Conservation (phyloP, 495 filamentous ascomycete genomes). For the Sabuloglossum arenarium region DNA sequence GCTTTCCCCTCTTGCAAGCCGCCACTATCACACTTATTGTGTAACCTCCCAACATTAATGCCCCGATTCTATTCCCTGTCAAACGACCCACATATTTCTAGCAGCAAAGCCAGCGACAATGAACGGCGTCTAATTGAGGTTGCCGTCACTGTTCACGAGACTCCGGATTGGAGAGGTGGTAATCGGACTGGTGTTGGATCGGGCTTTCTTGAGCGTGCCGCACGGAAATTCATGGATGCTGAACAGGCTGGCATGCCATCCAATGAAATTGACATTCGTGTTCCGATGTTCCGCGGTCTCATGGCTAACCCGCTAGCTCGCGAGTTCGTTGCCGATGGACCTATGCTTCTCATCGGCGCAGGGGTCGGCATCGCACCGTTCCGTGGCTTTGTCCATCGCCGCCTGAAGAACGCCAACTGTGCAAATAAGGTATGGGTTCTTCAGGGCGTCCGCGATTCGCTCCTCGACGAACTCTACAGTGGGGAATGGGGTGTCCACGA, state of each 20-base stretch:
- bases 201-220: conserved; percentile 44
- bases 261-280: conserved; percentile 34
- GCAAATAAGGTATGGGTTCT: conserved; percentile 99
- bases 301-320: conserved; percentile 92
- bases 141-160: conserved; percentile 84
- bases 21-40: conserved; percentile 60
- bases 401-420: conserved; percentile 87
- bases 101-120: conserved; percentile 38
- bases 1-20: conserved; percentile 87
- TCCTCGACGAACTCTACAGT: conserved; percentile 85
- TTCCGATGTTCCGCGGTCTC: conserved; percentile 97
- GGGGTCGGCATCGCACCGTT: conserved; percentile 95
- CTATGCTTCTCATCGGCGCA: conserved; percentile 92
- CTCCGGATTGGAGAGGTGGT: conserved; percentile 45
- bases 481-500: conserved; percentile 95
- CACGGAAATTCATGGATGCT: conserved; percentile 42
- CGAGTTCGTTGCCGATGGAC: conserved; percentile 76
- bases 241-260: conserved; percentile 32
- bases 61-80: conserved; percentile 96
- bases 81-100: conserved; percentile 79
- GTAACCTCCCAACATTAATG: conserved; percentile 70
- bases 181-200: conserved; percentile 21
- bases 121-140: conserved; percentile 77
- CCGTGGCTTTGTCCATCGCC: conserved; percentile 87
- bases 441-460: conserved; percentile 82